Percentiles rank a stretch among this genome's conserved stretches.
Conservation (phyloP, 73 alveolate species). For the Paramecium primaurelia region DNA sequence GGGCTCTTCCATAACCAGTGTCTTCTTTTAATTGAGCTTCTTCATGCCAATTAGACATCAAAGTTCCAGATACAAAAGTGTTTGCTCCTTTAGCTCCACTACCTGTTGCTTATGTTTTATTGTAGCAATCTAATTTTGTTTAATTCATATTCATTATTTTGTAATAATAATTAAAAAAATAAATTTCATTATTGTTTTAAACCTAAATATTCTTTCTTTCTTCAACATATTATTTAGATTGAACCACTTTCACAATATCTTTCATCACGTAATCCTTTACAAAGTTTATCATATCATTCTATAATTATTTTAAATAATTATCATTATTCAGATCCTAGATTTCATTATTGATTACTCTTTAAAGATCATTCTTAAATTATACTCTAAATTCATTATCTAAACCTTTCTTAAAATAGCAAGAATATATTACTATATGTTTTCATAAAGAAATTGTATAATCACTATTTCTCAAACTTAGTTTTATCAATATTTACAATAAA, state of each 20-base stretch:
- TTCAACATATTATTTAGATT: too few species aligned
- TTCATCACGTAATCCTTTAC: too few species aligned
- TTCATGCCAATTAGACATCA: constrained; percentile 91
- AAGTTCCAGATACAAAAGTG: constrained; percentile 63
- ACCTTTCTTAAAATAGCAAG: too few species aligned
- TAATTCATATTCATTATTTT: constrained; percentile 70
- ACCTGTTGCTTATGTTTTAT: constrained; percentile 58
- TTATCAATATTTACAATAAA: too few species aligned
- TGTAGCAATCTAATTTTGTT: constrained; percentile 61
- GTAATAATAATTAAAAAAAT: neutral
- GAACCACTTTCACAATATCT: too few species aligned
- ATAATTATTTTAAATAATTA: too few species aligned
- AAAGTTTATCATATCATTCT: neutral
- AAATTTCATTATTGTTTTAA: neutral
- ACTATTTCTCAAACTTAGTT: too few species aligned
- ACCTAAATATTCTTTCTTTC: neutral
- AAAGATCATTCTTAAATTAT: too few species aligned
- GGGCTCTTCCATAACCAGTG: constrained; percentile 83
- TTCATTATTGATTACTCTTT: neutral
- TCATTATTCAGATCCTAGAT: too few species aligned
- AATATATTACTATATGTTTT: too few species aligned
- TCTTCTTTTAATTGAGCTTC: constrained; percentile 82
- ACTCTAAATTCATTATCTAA: too few species aligned
- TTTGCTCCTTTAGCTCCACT: constrained; percentile 62
- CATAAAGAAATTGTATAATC: too few species aligned